Evolutionary conservation across 2,329 filamentous ascomycete genomes (phyloP).

Genomic region (Pseudohalonectria lignicola): DNA sequence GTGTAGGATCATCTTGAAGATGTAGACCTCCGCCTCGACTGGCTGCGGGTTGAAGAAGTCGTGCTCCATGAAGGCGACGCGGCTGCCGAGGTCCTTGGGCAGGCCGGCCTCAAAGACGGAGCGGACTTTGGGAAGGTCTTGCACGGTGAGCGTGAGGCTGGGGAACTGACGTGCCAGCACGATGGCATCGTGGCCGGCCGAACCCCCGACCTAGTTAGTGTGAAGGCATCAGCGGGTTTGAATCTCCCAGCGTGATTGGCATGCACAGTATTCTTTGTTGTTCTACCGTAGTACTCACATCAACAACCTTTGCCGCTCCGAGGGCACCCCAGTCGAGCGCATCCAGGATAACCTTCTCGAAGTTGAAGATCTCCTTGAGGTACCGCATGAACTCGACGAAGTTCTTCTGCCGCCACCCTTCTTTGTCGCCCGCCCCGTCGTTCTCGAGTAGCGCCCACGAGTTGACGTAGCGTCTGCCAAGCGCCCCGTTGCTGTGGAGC

Average conservation of each 20-base stretch:
- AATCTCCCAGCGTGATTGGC: no score
- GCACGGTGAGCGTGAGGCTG: constrained; percentile 28
- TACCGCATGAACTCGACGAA: constrained; percentile 28
- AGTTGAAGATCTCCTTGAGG: constrained; percentile 24
- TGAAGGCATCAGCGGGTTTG: background rate
- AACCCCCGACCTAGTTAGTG: background rate
- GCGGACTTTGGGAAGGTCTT: constrained; percentile 28
- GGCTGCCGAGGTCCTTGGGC: constrained; percentile 40
- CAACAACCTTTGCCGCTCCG: constrained; percentile 24
- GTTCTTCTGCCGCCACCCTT: constrained; percentile 25
- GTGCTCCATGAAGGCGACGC: constrained; percentile 24
- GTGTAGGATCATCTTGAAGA: constrained; percentile 43
- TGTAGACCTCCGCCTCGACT: constrained; percentile 33
- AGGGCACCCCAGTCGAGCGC: constrained; percentile 23
- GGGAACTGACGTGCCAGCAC: constrained; percentile 28
- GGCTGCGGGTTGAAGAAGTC: constrained; percentile 23
- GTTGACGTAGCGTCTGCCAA: constrained; percentile 15
- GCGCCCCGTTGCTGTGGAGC: background rate
- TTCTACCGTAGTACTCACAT: constrained; percentile 24
- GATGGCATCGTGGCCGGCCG: constrained; percentile 24
- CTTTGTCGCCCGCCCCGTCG: constrained; percentile 23
- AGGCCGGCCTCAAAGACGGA: constrained; percentile 36
- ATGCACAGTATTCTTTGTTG: no score
- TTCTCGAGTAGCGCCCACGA: constrained; percentile 29
- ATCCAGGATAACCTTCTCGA: constrained; percentile 14